Evolutionary conservation across 208 protist species (phyloP), one percentile per base, ranked within the genome.

Genomic region (Tritrichomonas foetus): DNA sequence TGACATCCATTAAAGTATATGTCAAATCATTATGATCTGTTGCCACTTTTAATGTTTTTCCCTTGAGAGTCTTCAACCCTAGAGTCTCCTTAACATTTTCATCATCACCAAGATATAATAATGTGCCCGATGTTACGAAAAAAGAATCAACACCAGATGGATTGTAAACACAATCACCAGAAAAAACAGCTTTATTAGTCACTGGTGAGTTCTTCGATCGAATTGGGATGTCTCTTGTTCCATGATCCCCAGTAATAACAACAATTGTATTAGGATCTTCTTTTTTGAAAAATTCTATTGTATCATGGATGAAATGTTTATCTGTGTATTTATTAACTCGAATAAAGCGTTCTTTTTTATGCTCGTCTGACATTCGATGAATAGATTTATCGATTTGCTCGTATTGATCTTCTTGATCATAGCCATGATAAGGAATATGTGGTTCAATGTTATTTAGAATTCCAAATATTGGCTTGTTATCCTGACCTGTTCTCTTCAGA

Each of bases 21-120:
- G 57, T 36, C 20, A 89, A 57, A 57, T 89, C 78, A 57, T 53
- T 57, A 50, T 89, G 78, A 39, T 89, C 78, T 39, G 78, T 49
- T 57, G 78, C 16, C 8, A 89, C 47, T 89, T 89, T 89, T 0
- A 89, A 14, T 1, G 78, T 89, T 57, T 89, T 53, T 57, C 78
- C 78, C 33, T 25, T 27, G 14, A 89, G 30, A 47, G 33, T n/a
- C 33, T 89, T 27, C 16, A 89, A 16, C 8, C 39, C 3, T 49
- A 89, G 33, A n/a, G 1, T 27, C 30, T 89, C 13, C 16, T 89
- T 89, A 50, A 89, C 44, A 0, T 36, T 11, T 39, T 9, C 16
- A 57, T 89, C 78, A 89, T 89, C 47, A 61, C 78, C 78, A 33
- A 89, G 39, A 89, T 89, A 89, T 61, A 25, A 25, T 39, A 89